Percentiles rank a stretch among this genome's conserved stretches.
Evolutionary conservation across 805 yeast species (phyloP).

Genomic region (Zygosaccharomyces pseudorouxii): DNA sequence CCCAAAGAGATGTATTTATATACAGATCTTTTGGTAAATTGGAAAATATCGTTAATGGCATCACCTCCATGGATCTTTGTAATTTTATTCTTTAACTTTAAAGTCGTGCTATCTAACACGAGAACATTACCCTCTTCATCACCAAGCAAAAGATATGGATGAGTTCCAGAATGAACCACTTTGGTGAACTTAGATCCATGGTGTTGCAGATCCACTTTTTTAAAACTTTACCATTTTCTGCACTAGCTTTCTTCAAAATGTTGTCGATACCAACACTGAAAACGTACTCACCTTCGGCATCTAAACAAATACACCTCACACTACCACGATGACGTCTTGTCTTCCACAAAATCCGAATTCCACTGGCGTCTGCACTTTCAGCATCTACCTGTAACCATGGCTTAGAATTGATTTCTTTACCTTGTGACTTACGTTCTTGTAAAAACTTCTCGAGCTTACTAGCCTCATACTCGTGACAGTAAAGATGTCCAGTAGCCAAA

Average conservation of each 20-base stretch:
- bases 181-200: constrained; percentile 32
- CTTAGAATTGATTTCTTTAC: constrained; percentile 6
- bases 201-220: constrained; percentile 41
- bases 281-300: constrained; percentile 45
- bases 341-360: constrained; percentile 54
- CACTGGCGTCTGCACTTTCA: constrained; percentile 9
- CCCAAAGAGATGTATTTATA: constrained; percentile 80
- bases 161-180: constrained; percentile 34
- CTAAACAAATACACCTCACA: constrained; percentile 66
- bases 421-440: constrained; percentile 28
- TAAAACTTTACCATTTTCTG: constrained; percentile 71
- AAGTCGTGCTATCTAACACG: constrained; percentile 55
- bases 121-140: constrained; percentile 65
- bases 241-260: constrained; percentile 65
- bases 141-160: constrained; percentile 48
- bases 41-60: constrained; percentile 68
- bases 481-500: constrained; percentile 75
- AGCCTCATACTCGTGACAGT: constrained; percentile 54
- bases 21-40: constrained; percentile 58
- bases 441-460: constrained; percentile 38
- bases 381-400: constrained; percentile 42
- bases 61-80: constrained; percentile 62
- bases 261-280: constrained; percentile 78
- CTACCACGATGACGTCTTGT: constrained; percentile 89
- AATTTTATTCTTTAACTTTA: constrained; percentile 48